A percentile compares a stretch with the other conserved stretches of the same genome.
These are phyloP conservation scores for Nannochloropsis oceanica DNA, from an alignment of 108 stramenopile species.

Conservation along the genomic window DNA sequence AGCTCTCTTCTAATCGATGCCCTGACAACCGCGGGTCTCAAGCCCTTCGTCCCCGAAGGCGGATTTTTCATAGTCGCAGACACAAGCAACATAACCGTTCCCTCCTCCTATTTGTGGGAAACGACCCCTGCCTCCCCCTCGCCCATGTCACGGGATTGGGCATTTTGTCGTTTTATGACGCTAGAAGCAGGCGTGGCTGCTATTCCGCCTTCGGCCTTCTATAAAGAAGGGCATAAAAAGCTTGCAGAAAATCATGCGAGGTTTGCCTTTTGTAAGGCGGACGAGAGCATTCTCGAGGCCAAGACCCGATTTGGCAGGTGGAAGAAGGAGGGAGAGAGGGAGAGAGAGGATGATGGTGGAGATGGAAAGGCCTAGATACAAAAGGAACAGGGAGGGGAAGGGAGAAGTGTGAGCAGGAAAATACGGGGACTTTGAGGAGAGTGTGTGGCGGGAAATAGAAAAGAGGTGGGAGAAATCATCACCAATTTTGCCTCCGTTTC, in stretches of 20 bases:
- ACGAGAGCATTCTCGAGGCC: constrained; percentile 37
- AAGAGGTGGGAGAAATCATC: neutral
- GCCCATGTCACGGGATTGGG: constrained; percentile 41
- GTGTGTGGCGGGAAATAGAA: neutral
- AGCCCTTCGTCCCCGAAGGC: constrained; percentile 52
- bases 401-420: neutral
- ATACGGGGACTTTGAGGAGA: neutral
- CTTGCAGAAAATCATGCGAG: constrained; percentile 25
- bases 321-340: neutral
- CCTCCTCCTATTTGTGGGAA: neutral
- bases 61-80: constrained; percentile 81
- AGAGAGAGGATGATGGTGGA: neutral
- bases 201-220: constrained; percentile 78
- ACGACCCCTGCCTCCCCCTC: neutral
- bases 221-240: constrained; percentile 44
- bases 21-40: constrained; percentile 44
- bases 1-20: constrained; percentile 16
- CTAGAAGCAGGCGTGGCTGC: constrained; percentile 59
- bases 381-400: neutral
- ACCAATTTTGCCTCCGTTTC: neutral
- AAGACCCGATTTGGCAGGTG: neutral
- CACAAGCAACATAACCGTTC: constrained; percentile 28
- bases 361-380: neutral
- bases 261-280: constrained; percentile 86
- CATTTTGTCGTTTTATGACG: constrained; percentile 63